phyloP scores from a whole-genome alignment of 306 rosid genomes.

The Citrullus colocynthis region DNA sequence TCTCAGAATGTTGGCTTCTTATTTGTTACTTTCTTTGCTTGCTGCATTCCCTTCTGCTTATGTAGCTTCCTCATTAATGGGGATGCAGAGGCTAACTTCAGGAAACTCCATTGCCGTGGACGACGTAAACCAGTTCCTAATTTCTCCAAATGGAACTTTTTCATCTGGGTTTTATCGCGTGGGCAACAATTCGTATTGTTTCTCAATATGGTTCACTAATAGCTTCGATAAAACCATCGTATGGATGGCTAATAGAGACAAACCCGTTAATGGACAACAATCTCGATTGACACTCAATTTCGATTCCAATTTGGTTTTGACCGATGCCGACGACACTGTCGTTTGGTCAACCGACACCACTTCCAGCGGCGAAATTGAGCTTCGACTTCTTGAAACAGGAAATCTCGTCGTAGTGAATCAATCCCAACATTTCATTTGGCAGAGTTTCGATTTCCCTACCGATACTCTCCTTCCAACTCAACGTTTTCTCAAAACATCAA shows the following conservation, averaged over 20 bases:
- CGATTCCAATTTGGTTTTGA: background rate
- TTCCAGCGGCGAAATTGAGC: background rate
- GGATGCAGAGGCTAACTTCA: background rate
- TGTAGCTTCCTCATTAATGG: background rate
- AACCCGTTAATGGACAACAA: slow-evolving; percentile 9
- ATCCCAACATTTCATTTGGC: slow-evolving; percentile 20
- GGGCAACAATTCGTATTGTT: slow-evolving; percentile 12
- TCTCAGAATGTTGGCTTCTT: background rate
- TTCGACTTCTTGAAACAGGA: slow-evolving; percentile 19
- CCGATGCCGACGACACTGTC: slow-evolving; percentile 2
- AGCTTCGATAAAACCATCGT: background rate
- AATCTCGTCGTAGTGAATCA: slow-evolving; percentile 22
- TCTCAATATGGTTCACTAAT: slow-evolving; percentile 13
- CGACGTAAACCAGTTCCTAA: background rate
- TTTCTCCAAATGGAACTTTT: slow-evolving; percentile 4
- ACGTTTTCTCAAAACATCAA: slow-evolving; percentile 8
- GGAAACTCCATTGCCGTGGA: background rate
- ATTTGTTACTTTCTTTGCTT: background rate
- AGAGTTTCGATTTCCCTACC: slow-evolving; percentile 30
- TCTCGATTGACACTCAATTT: background rate
- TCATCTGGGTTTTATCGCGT: slow-evolving; percentile 10
- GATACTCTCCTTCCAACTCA: slow-evolving; percentile 38
- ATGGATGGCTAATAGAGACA: slow-evolving; percentile 15
- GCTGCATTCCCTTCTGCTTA: background rate
- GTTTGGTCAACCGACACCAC: slow-evolving; percentile 19